Conservation (phyloP, 352 stramenopile species). For the Peronospora destructor region DNA sequence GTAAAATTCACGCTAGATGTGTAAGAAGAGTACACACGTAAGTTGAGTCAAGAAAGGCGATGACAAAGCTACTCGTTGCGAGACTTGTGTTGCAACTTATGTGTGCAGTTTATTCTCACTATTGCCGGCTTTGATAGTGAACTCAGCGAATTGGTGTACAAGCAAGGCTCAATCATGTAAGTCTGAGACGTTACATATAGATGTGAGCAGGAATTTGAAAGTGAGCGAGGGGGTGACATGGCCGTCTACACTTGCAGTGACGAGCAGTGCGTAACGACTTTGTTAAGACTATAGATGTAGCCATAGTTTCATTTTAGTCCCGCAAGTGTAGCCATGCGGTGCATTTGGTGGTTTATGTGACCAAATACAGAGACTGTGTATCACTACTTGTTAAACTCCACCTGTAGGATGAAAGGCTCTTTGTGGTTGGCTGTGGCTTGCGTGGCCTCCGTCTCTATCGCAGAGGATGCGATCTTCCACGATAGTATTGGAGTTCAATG, state of each 20-base stretch:
- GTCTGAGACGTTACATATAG: too few relatives aligned
- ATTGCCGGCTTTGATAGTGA: constrained; percentile 20
- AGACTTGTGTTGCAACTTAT: not conserved
- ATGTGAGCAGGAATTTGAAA: too few relatives aligned
- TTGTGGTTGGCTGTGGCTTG: constrained; percentile 7
- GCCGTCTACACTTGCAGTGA: too few relatives aligned
- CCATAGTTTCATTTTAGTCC: too few relatives aligned
- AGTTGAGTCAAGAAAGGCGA: not conserved
- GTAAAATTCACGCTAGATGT: constrained; percentile 60
- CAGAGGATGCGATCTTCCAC: constrained; percentile 21
- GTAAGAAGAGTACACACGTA: constrained; percentile 7
- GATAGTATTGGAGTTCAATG: constrained; percentile 43
- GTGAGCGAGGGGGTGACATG: too few relatives aligned
- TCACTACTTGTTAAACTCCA: not conserved
- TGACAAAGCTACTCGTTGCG: not conserved
- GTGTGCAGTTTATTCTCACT: constrained; percentile 6
- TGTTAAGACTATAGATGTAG: constrained; percentile 12
- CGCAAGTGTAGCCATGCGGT: not conserved
- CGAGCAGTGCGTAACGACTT: too few relatives aligned
- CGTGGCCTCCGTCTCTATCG: constrained; percentile 3
- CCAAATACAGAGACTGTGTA: not conserved
- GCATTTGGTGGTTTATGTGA: not conserved
- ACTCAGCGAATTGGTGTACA: constrained; percentile 49
- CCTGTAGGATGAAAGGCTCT: not conserved
- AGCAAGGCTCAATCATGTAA: too few relatives aligned